These are phyloP conservation scores for Pseudotsuga menziesii DNA, from an alignment of 75 land plant genomes.

Conservation along the genomic window DNA sequence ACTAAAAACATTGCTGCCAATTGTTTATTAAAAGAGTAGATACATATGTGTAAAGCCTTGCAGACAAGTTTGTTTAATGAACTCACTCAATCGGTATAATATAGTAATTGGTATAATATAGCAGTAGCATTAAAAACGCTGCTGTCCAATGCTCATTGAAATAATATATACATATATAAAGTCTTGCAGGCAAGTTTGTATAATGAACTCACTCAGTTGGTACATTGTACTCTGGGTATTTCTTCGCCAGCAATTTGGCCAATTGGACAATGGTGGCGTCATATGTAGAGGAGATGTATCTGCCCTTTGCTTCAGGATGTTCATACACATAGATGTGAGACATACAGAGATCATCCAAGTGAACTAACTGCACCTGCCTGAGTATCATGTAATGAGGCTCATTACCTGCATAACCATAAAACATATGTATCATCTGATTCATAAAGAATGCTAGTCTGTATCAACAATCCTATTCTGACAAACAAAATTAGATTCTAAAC, in stretches of 20 bases:
- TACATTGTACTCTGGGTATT: slow-evolving; percentile 28
- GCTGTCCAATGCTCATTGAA: too few species aligned
- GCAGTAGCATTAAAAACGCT: too few species aligned
- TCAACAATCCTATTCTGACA: too few species aligned
- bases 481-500: too few species aligned
- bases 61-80: too few species aligned
- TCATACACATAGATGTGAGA: slow-evolving; percentile 66
- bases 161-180: too few species aligned
- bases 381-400: slow-evolving; percentile 8
- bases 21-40: too few species aligned
- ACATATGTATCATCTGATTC: background rate
- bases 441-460: too few species aligned
- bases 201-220: slow-evolving; percentile 19
- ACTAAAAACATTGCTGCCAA: too few species aligned
- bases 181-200: too few species aligned
- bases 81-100: slow-evolving; percentile 25
- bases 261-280: slow-evolving; percentile 65
- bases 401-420: slow-evolving; percentile 9
- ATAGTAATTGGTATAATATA: too few species aligned
- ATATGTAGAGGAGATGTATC: slow-evolving; percentile 82
- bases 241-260: slow-evolving; percentile 35
- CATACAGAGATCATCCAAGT: slow-evolving; percentile 72
- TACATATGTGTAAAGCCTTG: too few species aligned
- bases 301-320: slow-evolving; percentile 65
- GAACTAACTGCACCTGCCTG: slow-evolving; percentile 46